A percentile compares a stretch with the other conserved stretches of the same genome.
phyloP scores from a whole-genome alignment of 129 eudicot species.

The Escallonia rubra region DNA sequence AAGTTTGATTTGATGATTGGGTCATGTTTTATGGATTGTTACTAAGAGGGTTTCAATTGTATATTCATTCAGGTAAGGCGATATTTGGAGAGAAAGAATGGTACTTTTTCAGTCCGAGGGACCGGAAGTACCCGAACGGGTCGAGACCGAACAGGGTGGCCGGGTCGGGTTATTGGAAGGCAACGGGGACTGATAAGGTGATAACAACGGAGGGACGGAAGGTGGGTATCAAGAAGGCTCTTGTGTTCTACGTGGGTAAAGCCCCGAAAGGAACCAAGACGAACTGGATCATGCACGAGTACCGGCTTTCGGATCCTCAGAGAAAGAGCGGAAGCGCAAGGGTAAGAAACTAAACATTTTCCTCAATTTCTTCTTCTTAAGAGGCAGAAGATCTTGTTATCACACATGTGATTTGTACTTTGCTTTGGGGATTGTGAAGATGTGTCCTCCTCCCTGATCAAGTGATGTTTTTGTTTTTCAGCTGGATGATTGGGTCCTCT shows the following conservation, averaged over 20 bases:
- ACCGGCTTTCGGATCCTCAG: constrained; percentile 65
- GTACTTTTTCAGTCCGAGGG: constrained; percentile 93
- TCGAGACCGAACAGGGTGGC: constrained; percentile 89
- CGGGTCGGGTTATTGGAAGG: constrained; percentile 97
- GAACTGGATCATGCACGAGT: constrained; percentile 98
- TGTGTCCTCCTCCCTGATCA: too few relatives aligned
- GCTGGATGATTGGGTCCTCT: constrained; percentile 98
- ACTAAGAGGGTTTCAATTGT: neutral
- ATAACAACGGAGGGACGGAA: constrained; percentile 61
- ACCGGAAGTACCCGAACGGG: constrained; percentile 90
- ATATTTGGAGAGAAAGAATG: constrained; percentile 90
- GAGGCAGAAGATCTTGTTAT: too few relatives aligned
- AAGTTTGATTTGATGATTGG: neutral
- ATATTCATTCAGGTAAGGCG: constrained; percentile 54
- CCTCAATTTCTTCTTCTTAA: neutral
- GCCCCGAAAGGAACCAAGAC: constrained; percentile 93
- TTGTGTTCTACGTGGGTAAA: constrained; percentile 86
- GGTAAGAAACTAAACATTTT: constrained; percentile 29
- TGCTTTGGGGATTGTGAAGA: too few relatives aligned
- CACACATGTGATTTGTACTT: too few relatives aligned
- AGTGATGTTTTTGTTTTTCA: constrained; percentile 5
- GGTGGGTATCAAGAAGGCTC: constrained; percentile 87
- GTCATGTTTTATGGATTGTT: neutral
- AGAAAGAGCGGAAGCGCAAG: constrained; percentile 50
- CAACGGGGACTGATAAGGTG: constrained; percentile 91